Base-by-base conservation (phyloP, 768 basidiomycete species). In the Pisolithus albus region DNA sequence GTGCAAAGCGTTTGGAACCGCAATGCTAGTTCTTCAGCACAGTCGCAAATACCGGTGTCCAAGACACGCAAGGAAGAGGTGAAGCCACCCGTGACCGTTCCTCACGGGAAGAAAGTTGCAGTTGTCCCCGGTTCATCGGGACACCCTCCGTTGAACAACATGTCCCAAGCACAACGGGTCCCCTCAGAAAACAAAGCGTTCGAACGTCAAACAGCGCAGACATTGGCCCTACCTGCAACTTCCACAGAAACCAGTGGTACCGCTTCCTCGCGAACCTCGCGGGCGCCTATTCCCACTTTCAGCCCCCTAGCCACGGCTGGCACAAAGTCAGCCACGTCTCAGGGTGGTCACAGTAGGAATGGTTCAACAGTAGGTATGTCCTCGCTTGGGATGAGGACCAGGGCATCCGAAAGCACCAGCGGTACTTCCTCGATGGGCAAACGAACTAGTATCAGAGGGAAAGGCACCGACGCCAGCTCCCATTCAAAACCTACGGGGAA, bases 1-100 rank as follows among this genome's bases (percentile, higher is more conserved):
- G 86, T 89, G 4, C 73, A 76, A 58, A 86, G 77, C 56, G 85
- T 90, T 1, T 89, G 86, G 86, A 82, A 80, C 58, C 73, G 84
- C 56, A 79, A 76, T 23, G 69, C 64, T 15, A 64, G 64, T 7
- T 61, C 63, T 16, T 47, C 61, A 9, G 26, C 64, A 8, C 48
- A 56, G 9, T 59, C 68, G 5, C 65, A 50, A 36, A 57, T 66
- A 15, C 61, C 65, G 8, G 57, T 62, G 18, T 54, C 64, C 37
- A 73, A 68, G 52, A 41, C 64, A 5, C 18, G 52, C 28, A 50
- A 56, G 45, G 52, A 52, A 51, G 55, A 46, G 48, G 47, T 28
- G 42, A 68, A 55, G 19, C 51, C 40, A 26, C 50, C 32, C 32
- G 6, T 45, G 49, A 2, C 51, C 2, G 37, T 46, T 4, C 34